These are phyloP conservation scores for Neobulgaria alba DNA, from an alignment of 2,329 filamentous ascomycete genomes.

Conservation along the genomic window DNA sequence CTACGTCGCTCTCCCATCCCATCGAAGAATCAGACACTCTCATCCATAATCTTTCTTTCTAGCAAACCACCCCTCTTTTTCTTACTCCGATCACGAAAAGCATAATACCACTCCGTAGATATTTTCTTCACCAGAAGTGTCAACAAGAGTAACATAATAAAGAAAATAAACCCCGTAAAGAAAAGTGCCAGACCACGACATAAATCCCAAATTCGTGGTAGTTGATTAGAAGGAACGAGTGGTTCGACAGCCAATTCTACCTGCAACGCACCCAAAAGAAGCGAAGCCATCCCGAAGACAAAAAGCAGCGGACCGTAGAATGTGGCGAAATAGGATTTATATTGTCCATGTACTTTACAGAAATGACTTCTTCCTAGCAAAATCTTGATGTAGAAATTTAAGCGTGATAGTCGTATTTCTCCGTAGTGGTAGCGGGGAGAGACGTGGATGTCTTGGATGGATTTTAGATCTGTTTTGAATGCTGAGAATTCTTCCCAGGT, in stretches of 20 bases:
- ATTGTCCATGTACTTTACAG: conserved; percentile 3
- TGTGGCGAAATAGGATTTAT: conserved; percentile 6
- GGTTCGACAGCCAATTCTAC: conserved; percentile 5
- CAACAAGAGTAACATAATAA: conserved; percentile 2
- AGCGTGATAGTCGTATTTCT: conserved; percentile 25
- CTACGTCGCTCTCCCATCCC: no score
- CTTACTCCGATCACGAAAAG: not conserved
- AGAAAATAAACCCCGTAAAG: not conserved
- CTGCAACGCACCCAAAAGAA: conserved; percentile 7
- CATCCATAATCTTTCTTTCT: no score
- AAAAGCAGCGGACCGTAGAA: conserved; percentile 9
- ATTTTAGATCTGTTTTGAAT: conserved; percentile 1
- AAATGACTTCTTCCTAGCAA: conserved; percentile 5
- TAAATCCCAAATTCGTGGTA: not conserved
- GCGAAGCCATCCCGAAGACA: conserved; percentile 1
- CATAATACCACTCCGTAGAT: conserved; percentile 1
- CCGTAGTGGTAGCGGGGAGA: conserved; percentile 27
- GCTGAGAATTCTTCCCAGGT: conserved; percentile 11
- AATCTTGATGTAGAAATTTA: conserved; percentile 10
- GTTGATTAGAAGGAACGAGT: not conserved
- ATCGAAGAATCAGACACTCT: no score
- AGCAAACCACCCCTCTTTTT: no score
- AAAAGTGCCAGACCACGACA: not conserved
- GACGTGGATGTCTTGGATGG: conserved; percentile 14
- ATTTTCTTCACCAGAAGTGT: no score